These are phyloP conservation scores for Apiospora marii DNA, from an alignment of 2,329 filamentous ascomycete genomes.

Conservation along the genomic window DNA sequence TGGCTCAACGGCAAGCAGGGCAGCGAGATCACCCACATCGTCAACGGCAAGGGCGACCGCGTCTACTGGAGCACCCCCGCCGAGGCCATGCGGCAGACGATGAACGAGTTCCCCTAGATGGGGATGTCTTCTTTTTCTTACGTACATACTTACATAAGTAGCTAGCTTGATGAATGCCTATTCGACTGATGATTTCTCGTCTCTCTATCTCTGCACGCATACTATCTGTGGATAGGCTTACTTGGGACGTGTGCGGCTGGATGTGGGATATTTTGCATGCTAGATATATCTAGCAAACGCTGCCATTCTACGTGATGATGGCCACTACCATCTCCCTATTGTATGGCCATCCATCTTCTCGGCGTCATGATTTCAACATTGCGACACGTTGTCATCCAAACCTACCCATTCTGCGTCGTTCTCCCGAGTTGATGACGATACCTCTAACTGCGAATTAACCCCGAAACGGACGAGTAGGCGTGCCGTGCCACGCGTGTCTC, in stretches of 20 bases:
- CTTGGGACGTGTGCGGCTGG: too few relatives aligned
- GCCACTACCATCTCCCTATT: too few relatives aligned
- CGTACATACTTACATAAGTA: not conserved
- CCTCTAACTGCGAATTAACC: not conserved
- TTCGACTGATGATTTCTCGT: not conserved
- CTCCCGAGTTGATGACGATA: not conserved
- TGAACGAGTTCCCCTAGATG: conserved; percentile 16
- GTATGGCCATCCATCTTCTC: not conserved
- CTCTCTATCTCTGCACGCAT: not conserved
- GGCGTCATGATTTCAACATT: not conserved
- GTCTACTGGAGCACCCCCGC: conserved; percentile 41
- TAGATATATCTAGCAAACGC: not conserved
- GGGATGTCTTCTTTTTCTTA: not conserved
- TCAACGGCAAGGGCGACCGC: conserved; percentile 39
- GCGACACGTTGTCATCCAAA: not conserved
- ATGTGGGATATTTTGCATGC: not conserved
- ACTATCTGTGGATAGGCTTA: not conserved
- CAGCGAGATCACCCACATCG: conserved; percentile 43
- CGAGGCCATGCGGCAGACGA: conserved; percentile 41
- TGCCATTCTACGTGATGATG: not conserved
- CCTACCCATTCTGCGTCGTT: not conserved
- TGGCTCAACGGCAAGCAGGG: conserved; percentile 42
- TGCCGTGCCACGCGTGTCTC: not conserved
- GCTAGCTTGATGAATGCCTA: not conserved
- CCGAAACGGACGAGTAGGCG: not conserved